phyloP scores from a whole-genome alignment of 2,329 filamentous ascomycete genomes.

The Diaporthe humulicola region DNA sequence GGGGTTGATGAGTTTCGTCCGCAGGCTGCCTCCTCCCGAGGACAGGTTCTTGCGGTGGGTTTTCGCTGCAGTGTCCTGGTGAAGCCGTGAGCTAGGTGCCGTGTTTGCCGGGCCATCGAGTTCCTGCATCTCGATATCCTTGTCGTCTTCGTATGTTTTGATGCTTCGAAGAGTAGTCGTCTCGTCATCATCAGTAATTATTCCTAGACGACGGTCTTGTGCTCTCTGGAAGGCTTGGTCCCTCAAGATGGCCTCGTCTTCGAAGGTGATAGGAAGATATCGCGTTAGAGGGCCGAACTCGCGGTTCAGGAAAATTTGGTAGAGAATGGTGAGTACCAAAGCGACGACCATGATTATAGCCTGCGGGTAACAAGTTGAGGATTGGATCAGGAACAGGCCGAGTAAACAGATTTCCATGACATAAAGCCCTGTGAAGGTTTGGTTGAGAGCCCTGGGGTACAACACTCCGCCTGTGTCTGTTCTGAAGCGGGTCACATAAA shows the following conservation, averaged over 20 bases:
- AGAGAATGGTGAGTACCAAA: slow-evolving; percentile 78
- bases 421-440: slow-evolving; percentile 94
- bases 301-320: slow-evolving; percentile 83
- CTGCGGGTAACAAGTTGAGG: slow-evolving; percentile 77
- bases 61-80: slow-evolving; percentile 15
- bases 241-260: slow-evolving; percentile 92
- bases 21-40: slow-evolving; percentile 35
- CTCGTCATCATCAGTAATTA: slow-evolving; percentile 58
- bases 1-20: slow-evolving; percentile 31
- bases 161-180: slow-evolving; percentile 45
- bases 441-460: slow-evolving; percentile 93
- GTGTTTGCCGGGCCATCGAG: slow-evolving; percentile 41
- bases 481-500: slow-evolving; percentile 92
- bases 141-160: slow-evolving; percentile 37
- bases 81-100: background rate
- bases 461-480: slow-evolving; percentile 93
- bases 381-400: slow-evolving; percentile 81
- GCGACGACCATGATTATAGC: slow-evolving; percentile 88
- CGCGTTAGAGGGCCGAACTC: slow-evolving; percentile 89
- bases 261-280: slow-evolving; percentile 93
- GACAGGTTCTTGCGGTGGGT: slow-evolving; percentile 36
- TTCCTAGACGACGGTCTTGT: slow-evolving; percentile 78
- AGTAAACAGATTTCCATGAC: slow-evolving; percentile 93
- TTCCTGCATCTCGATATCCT: slow-evolving; percentile 54
- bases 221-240: slow-evolving; percentile 89